Base-by-base conservation (phyloP, 768 basidiomycete genomes). In the Termitomyces sp. region DNA sequence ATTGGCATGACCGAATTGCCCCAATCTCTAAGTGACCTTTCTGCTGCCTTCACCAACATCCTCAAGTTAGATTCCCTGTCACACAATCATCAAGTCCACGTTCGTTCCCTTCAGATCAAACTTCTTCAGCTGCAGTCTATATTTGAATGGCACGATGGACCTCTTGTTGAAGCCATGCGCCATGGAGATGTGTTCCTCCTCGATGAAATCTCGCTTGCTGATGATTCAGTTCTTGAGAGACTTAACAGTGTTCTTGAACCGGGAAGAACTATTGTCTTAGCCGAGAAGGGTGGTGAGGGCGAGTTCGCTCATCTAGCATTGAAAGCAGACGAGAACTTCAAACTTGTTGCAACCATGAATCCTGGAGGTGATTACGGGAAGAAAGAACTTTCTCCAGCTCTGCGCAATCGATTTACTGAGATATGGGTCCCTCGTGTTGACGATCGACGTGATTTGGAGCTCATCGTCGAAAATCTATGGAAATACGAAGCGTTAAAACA, bases 281-380 rank as follows among this genome's bases (percentile, higher is more conserved):
- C 97, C 0, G 97, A 99, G 33, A 62, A 63, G 71, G 89, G 87
- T 46, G 94, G 95, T 1, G 93, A 93, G 12, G 82, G 81, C 43
- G 83, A 87, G 59, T 76, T 83, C 12, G 87, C 86, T 33, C 79
- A 88, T 61, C 83, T 88, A 32, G 78, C 80, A 7, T 77, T 98
- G 42, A 76, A 72, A 20, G 95, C 94, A 8, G 69, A 75, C 7
- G 74, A 80, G 4, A 74, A 73, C 1, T 99, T 99, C 80, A 89
- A 95, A 69, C 84, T 99, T 37, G 78, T 98, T 0, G 94, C 97
- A 2, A 98, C 97, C 3, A 99, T 99, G 97, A 99, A 99, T 69
- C 97, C 97, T 0, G 97, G 97, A 20, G 97, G 97, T 14, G 97
- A 99, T 67, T 98, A 95, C 65, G 97, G 97, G 24, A 99, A 99